Evolutionary conservation across 495 filamentous ascomycete species (phyloP).

Genomic region (Penicillium turbatum): DNA sequence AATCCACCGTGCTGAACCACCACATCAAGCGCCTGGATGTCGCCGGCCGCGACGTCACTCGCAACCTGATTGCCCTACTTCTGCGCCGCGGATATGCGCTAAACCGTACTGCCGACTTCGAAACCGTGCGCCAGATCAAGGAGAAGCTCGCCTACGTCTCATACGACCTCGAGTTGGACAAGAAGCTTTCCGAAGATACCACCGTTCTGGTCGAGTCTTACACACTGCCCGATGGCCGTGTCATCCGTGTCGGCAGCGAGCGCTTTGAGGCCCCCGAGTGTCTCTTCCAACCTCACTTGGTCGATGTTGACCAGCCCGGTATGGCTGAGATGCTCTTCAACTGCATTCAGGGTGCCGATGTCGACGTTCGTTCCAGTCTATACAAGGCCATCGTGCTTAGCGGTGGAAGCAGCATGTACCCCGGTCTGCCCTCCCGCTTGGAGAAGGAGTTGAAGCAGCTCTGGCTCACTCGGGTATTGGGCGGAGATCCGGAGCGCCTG

Average conservation of each 20-base stretch:
- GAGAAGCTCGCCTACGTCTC: constrained; percentile 99
- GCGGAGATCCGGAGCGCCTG: constrained; percentile 84
- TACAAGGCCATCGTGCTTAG: constrained; percentile 98
- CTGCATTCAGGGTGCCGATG: constrained; percentile 92
- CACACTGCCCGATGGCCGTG: constrained; percentile 91
- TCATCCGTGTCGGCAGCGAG: constrained; percentile 92
- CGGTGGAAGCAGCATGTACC: constrained; percentile 98
- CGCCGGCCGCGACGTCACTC: constrained; percentile 92
- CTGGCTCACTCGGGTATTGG: constrained; percentile 89
- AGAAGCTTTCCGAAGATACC: constrained; percentile 93
- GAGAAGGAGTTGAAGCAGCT: constrained; percentile 99
- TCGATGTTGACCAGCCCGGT: constrained; percentile 95
- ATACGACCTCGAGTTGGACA: constrained; percentile 95
- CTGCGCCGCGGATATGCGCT: constrained; percentile 93
- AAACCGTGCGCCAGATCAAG: constrained; percentile 98
- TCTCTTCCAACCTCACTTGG: constrained; percentile 96
- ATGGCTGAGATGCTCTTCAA: constrained; percentile 98
- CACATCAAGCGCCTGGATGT: constrained; percentile 91
- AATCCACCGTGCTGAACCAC: constrained; percentile 95
- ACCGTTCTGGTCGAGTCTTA: constrained; percentile 97
- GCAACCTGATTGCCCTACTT: constrained; percentile 93
- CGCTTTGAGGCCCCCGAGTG: constrained; percentile 98
- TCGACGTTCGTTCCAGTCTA: constrained; percentile 86
- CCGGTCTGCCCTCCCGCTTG: constrained; percentile 84
- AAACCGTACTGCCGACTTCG: constrained; percentile 98